phyloP scores from a whole-genome alignment of 208 protist genomes.

The Herpetomonas tarakana region DNA sequence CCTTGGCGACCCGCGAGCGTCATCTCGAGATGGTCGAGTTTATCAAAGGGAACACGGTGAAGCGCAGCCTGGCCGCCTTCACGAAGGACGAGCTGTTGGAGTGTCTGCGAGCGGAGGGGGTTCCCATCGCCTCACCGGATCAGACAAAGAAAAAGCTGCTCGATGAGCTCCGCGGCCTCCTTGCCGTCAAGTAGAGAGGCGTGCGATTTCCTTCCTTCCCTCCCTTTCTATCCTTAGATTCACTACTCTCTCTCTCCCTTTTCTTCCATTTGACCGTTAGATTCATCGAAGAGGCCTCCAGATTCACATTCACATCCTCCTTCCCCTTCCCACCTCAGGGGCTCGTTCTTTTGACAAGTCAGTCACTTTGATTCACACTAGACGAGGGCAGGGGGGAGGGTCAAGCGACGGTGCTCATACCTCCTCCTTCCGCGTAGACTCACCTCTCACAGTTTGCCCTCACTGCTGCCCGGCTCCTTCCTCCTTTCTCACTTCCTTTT shows the following conservation, averaged over 20 bases:
- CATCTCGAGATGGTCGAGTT: slow-evolving; percentile 49
- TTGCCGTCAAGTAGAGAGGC: slow-evolving; percentile 13
- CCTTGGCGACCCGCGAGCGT: slow-evolving; percentile 6
- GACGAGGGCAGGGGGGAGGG: no score
- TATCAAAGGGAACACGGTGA: slow-evolving; percentile 41
- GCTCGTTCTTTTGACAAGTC: no score
- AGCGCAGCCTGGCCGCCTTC: slow-evolving; percentile 25
- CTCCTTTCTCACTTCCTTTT: no score
- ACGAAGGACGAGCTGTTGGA: slow-evolving; percentile 32
- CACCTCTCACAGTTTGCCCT: no score
- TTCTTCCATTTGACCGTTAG: not conserved
- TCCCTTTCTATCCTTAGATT: not conserved
- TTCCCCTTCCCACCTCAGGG: no score
- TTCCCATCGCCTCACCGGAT: slow-evolving; percentile 13
- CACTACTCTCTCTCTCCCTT: not conserved
- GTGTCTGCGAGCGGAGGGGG: slow-evolving; percentile 37
- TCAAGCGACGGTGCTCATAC: no score
- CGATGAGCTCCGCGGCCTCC: slow-evolving; percentile 35
- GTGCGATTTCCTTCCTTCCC: slow-evolving; percentile 5
- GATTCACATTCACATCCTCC: no score
- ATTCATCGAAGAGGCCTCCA: no score
- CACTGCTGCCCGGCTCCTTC: no score
- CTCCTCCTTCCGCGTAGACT: no score
- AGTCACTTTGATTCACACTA: no score
- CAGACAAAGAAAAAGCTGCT: slow-evolving; percentile 59